Base-by-base conservation (phyloP, 2,329 filamentous ascomycete species). In the Ascochyta rabiei region DNA sequence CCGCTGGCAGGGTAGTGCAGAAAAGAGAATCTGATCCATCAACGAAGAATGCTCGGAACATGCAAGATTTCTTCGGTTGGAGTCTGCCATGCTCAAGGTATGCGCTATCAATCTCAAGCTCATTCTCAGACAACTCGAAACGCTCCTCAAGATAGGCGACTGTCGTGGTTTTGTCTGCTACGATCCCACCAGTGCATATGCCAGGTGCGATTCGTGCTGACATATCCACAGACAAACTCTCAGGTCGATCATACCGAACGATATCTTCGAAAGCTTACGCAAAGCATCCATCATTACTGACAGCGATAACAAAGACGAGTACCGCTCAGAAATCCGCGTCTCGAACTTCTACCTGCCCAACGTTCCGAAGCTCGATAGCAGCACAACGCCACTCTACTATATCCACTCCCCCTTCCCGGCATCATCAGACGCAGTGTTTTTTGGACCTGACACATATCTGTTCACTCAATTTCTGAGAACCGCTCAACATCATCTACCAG, bases 401-500 rank as follows among this genome's bases (percentile, higher is more conserved):
- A 57, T 67, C 31, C 64, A 67, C 35, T 67, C 63, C 1, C 60
- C 64, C 5, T 67, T 63, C 30, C 64, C 64, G 4, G 59, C 61
- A 4, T 51, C 63, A 1, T 54, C 64, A 19, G 61, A 66, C 35
- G 56, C 64, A 4, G 63, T 67, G 2, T 66, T 67, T 55, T 67
- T 64, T 26, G 64, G 64, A 4, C 64, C 64, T 2, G 64, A 67
- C 31, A 67, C 64, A 4, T 67, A 67, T 40, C 58, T 66, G 12
- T 67, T 64, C n/a, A 50, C 60, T 3, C 52, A 53, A 12, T 66
- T 64, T 40, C 49, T 67, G n/a, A 48, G 59, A 30, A 51, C 43
- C 13, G 53, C 56, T 26, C 23, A 52, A 6, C 53, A 44, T 19
- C 55, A 63, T 39, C 23, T 67, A 4, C 38, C 47, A 18, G 26